Conservation (phyloP, 2,329 filamentous ascomycete genomes). For the Diaporthe longicolla region DNA sequence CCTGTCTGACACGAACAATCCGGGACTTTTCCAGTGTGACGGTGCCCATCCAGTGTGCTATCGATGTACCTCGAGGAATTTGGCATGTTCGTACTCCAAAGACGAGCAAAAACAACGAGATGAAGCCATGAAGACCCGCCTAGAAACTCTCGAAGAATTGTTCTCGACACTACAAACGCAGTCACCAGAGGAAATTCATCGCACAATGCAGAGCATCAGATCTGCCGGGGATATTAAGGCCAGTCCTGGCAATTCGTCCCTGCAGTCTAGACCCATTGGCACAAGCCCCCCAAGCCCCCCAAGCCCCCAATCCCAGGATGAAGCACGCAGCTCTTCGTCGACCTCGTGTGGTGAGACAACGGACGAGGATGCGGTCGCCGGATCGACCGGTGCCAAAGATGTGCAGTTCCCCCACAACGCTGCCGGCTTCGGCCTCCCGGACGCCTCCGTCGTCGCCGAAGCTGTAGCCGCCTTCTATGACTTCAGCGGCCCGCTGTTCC, state of each 20-base stretch:
- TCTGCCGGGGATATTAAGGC: background rate
- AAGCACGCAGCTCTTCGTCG: background rate
- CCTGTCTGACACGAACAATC: background rate
- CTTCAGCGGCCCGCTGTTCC: background rate
- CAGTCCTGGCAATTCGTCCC: background rate
- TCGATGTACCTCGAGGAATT: background rate
- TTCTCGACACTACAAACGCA: background rate
- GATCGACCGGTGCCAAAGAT: background rate
- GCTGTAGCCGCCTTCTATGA: background rate
- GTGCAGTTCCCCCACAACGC: too few relatives aligned
- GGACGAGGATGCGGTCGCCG: too few relatives aligned
- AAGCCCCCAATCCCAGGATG: background rate
- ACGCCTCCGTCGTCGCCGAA: background rate
- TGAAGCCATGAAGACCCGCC: background rate
- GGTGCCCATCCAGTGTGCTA: background rate
- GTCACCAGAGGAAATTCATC: background rate
- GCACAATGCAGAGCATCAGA: background rate
- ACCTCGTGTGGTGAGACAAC: background rate
- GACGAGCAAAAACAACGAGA: background rate
- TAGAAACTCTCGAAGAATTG: background rate
- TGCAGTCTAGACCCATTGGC: too few relatives aligned
- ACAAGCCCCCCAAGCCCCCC: too few relatives aligned
- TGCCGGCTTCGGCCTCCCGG: background rate
- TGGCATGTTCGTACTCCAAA: background rate
- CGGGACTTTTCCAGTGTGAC: background rate